Percentiles rank a stretch among this genome's conserved stretches.
Evolutionary conservation across 768 basidiomycete species (phyloP).

Genomic region (Boletus sp.): DNA sequence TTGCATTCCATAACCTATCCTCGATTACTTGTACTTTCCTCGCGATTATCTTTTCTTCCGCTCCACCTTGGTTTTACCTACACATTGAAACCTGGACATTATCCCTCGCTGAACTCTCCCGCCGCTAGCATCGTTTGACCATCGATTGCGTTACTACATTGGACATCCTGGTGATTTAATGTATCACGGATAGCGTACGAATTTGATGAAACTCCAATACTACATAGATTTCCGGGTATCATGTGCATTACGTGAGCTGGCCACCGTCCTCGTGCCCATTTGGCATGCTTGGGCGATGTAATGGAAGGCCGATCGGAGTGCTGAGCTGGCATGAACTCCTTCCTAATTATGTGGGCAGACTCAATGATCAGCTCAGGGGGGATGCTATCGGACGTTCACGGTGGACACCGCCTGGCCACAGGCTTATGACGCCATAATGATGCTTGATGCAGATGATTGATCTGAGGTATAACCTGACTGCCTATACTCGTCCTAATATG

Average conservation of each 20-base stretch:
- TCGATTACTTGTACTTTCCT: slow-evolving; percentile 28
- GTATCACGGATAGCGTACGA: slow-evolving; percentile 26
- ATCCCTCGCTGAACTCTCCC: slow-evolving; percentile 12
- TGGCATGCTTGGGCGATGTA: too few species aligned
- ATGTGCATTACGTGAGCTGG: too few species aligned
- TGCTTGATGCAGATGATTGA: neutral
- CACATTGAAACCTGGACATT: slow-evolving; percentile 13
- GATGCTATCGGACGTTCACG: neutral
- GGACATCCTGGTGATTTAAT: slow-evolving; percentile 16
- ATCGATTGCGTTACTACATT: slow-evolving; percentile 8
- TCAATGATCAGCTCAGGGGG: too few species aligned
- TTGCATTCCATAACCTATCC: slow-evolving; percentile 30
- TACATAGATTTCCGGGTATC: neutral
- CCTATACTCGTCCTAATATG: too few species aligned
- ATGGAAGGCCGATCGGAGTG: too few species aligned
- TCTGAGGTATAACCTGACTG: too few species aligned
- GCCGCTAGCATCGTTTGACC: slow-evolving; percentile 9
- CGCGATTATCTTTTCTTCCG: neutral
- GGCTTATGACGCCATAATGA: neutral
- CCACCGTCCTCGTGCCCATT: too few species aligned
- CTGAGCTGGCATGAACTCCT: too few species aligned
- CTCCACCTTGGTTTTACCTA: neutral
- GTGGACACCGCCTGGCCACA: neutral
- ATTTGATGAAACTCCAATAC: slow-evolving; percentile 7
- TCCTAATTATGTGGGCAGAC: too few species aligned